Evolutionary conservation across 805 yeast genomes (phyloP), one percentile per base, ranked within the genome.

Genomic region (Pichia nakasei): DNA sequence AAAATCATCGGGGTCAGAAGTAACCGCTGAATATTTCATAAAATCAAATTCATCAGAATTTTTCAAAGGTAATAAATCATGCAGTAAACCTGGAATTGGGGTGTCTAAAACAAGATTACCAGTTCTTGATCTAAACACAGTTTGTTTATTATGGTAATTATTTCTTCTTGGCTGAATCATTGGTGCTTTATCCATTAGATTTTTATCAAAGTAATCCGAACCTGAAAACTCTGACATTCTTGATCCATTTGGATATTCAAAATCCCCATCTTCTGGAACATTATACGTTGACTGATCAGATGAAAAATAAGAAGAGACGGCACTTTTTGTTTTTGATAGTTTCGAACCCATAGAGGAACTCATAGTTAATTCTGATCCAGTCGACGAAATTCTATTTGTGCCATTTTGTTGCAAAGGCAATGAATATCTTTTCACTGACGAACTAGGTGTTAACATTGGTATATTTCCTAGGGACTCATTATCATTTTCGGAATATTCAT

Each of bases 11-110:
- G 98, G 96, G 45, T 84, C 89, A 1, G 94, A 73, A 1, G 99
- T 93, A 58, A 95, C 89, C 0, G 98, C 99, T 0, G 97, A 86
- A 63, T 93, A 93, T 52, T 96, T 80, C 97, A 93, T 89, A 64
- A 86, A 86, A 15, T 93, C 81, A 60, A 87, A 93, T 63, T 93
- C 99, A 44, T 93, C 96, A 50, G 82, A 81, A 51, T 86, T 95
- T 39, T 93, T 78, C 54, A 87, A 72, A 5, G 97, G 95, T 44
- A 94, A 66, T 51, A 88, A 89, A 48, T 84, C 80, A 52, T 81
- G 78, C 46, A 93, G 70, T 48, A 89, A 93, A 21, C 88, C 80
- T 13, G 99, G 97, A 39, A 93, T 82, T 4, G 97, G 96, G 55
- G 94, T 91, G 59, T 93, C 97, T 44, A 93, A 70, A 12, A 89